phyloP scores from a whole-genome alignment of 2,329 filamentous ascomycete species.

The Cytospora mali region DNA sequence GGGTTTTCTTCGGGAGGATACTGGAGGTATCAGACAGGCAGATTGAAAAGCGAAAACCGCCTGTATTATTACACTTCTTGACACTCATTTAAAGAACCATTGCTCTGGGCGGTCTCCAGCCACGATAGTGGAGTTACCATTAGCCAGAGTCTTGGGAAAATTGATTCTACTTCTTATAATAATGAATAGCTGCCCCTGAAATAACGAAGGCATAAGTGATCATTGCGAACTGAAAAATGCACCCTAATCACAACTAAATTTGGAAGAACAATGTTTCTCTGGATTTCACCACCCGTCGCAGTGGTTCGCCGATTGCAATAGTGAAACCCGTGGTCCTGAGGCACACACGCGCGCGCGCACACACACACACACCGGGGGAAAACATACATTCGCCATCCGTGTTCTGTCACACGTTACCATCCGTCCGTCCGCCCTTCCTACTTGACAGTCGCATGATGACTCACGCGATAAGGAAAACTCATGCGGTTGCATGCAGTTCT shows the following conservation, averaged over 20 bases:
- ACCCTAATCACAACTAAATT: neutral
- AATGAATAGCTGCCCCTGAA: neutral
- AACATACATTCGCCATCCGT: neutral
- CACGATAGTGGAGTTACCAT: neutral
- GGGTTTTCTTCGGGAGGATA: slow-evolving; percentile 3
- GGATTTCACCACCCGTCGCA: neutral
- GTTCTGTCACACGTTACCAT: neutral
- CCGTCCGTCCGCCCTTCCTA: neutral
- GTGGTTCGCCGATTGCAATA: neutral
- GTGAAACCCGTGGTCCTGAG: neutral
- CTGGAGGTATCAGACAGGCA: slow-evolving; percentile 1
- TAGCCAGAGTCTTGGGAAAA: slow-evolving; percentile 8
- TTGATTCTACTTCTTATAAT: slow-evolving; percentile 20
- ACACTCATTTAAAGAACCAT: slow-evolving; percentile 29
- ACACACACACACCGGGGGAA: neutral
- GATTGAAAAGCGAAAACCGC: slow-evolving; percentile 12
- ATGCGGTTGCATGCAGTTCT: slow-evolving; percentile 9
- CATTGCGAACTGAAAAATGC: neutral
- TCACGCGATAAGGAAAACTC: slow-evolving; percentile 4
- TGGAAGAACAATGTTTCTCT: neutral
- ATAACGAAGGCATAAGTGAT: neutral
- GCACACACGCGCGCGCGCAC: neutral
- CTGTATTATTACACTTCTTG: slow-evolving; percentile 31
- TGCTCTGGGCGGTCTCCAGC: slow-evolving; percentile 6
- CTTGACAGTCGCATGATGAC: slow-evolving; percentile 7